phyloP scores from a whole-genome alignment of 345 rosid species.

The Viola odorata region DNA sequence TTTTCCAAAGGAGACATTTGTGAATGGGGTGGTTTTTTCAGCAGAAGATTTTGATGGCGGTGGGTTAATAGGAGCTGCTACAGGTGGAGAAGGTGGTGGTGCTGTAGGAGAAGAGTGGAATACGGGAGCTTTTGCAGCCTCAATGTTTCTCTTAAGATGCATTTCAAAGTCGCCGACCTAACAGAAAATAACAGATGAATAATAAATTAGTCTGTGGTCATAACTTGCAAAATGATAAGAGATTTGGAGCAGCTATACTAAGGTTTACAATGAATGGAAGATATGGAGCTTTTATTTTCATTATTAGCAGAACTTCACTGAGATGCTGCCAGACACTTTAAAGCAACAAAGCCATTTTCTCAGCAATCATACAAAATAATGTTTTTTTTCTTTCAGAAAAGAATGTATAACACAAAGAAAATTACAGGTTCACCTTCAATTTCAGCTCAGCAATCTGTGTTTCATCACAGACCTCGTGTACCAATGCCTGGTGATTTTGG shows the following conservation, averaged over 20 bases:
- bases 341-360: too few species aligned
- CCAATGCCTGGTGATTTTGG: constrained; percentile 46
- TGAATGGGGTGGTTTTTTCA: constrained; percentile 55
- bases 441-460: constrained; percentile 86
- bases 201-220: background rate
- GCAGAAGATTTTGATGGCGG: constrained; percentile 44
- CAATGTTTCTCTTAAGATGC: constrained; percentile 75
- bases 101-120: constrained; percentile 53
- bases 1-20: constrained; percentile 51
- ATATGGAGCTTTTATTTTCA: background rate
- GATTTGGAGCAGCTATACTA: background rate
- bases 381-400: too few species aligned
- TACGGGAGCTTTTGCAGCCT: constrained; percentile 40
- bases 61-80: constrained; percentile 48
- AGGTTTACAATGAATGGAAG: background rate
- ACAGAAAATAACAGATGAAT: constrained; percentile 10
- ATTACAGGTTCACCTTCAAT: constrained; percentile 57
- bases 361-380: too few species aligned
- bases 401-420: background rate
- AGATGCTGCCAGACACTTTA: too few species aligned
- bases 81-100: constrained; percentile 80
- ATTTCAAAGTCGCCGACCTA: constrained; percentile 92
- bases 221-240: background rate
- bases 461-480: constrained; percentile 90
- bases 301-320: background rate